phyloP scores from a whole-genome alignment of 768 basidiomycete genomes.

The Mycena capillaripes region DNA sequence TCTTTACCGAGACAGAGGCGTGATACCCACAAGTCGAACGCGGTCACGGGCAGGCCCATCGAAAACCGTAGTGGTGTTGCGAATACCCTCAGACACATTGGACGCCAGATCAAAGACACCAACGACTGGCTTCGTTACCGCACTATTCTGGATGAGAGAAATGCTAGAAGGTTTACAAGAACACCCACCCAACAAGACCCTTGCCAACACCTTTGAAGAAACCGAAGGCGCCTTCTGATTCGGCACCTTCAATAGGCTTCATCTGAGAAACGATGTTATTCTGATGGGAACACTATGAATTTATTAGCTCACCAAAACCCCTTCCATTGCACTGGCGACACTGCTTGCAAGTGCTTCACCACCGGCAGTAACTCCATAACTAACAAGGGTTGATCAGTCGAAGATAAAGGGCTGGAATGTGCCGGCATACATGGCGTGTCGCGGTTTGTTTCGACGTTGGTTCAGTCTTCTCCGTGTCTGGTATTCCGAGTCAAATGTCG shows the following conservation, averaged over 20 bases:
- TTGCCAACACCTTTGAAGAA: constrained; percentile 99
- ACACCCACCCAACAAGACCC: constrained; percentile 89
- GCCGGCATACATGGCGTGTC: constrained; percentile 89
- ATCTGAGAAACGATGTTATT: constrained; percentile 63
- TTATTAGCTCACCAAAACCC: constrained; percentile 77
- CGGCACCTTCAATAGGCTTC: constrained; percentile 98
- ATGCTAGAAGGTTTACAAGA: not conserved
- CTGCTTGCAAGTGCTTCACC: constrained; percentile 95
- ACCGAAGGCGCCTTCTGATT: constrained; percentile 92
- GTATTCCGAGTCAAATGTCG: constrained; percentile 96
- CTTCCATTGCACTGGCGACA: constrained; percentile 96
- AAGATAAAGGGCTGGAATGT: not conserved
- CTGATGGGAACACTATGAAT: not conserved
- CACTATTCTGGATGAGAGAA: constrained; percentile 58
- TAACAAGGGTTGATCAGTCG: constrained; percentile 43
- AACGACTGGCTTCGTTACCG: constrained; percentile 96
- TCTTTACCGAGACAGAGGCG: not conserved
- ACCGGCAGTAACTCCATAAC: constrained; percentile 96
- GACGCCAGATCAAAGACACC: constrained; percentile 97
- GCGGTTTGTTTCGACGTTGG: constrained; percentile 93
- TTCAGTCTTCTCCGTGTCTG: constrained; percentile 90
- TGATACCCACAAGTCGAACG: constrained; percentile 75
- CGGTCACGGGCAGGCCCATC: constrained; percentile 93
- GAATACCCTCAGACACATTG: constrained; percentile 95
- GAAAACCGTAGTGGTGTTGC: constrained; percentile 98